Base-by-base conservation (phyloP, 192 early-diverging fungal genomes). In the Coemansia sp. region DNA sequence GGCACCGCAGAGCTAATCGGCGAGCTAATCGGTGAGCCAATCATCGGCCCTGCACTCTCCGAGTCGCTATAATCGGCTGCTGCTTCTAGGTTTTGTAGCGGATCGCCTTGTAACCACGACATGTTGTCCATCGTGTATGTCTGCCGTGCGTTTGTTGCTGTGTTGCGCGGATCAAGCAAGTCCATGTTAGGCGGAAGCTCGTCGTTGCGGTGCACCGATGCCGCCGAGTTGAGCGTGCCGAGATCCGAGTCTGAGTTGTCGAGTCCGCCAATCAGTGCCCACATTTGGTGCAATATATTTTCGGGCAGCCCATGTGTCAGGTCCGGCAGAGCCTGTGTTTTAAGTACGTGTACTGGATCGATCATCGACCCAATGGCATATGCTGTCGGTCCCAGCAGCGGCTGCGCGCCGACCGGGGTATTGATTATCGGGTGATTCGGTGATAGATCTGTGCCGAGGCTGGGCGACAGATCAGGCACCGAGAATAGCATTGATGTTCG, bases 321-420 rank as follows among this genome's bases (percentile, higher is more conserved):
- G 20, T 78, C 76, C 0, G 70, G 71, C 57, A 78, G 43, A 7
- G 50, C 62, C 49, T 59, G 55, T 2, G 76, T 59, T 37, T 59
- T 57, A 7, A 78, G 67, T 0, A 73, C 54, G 10, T 61, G 66
- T 64, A 78, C 55, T 2, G 76, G 76, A 35, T 78, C 62, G 12
- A 78, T 61, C 32, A 61, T 22, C 35, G 32, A 1, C 38, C 12
- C 22, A 35, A 43, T 20, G 18, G 49, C 35, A 5, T 45, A 45
- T 47, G 27, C 4, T 26, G 41, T 20, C 13, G 52, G n/a, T 3
- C 16, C n/a, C 35, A 45, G 26, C 53, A 47, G 29, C 5, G 54
- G 20, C 41, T 38, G 60, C 19, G 32, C 22, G 14, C 50, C 49
- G 6, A 55, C 5, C 6, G 68, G 67, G 49, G 67, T 65, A 38